Base-by-base conservation (phyloP, 1,284 basidiomycete genomes). In the Malassezia dermatis region DNA sequence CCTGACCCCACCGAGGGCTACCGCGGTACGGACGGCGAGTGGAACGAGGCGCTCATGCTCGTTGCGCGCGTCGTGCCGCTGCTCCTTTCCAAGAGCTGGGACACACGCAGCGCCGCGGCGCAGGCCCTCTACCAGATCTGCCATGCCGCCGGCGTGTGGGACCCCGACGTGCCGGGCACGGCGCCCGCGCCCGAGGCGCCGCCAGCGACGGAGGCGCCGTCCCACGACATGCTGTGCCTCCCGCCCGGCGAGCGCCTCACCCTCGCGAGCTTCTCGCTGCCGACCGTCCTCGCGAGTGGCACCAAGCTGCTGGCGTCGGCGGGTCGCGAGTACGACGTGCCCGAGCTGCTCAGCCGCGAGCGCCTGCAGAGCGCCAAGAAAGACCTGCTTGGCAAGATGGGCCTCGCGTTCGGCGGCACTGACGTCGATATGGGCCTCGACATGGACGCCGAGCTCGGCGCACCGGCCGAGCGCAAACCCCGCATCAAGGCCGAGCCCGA, bases 111-210 rank as follows among this genome's bases (percentile, higher is more conserved):
- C 1, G 86, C 89, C 1, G 87, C 88, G 3, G 86, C 87, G 0
- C 81, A 82, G 50, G 87, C 89, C 1, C 80, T 93, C 47, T 88
- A 86, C 0, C 84, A 88, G 61, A 89, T 93, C 61, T 89, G 86
- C 67, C 79, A 83, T 11, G 81, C 87, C 15, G 84, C 88, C 6
- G 88, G 89, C 1, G 77, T 87, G 15, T 93, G 89, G 89, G 67
- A 68, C 42, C 67, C 69, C 0, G 62, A 64, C 44, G 56, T 8
- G 7, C 17, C 8, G 2, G 8, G 41, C 19, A 30, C 17, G 11
- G 6, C 37, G 19, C 26, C 21, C 4, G 27, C 39, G 21, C 39
- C 61, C 19, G 54, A 58, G 8, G 48, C 58, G 11, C 55, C 19
- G 11, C 19, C 17, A 7, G 19, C 19, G 37, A 3, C 17, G 50